A percentile compares a stretch with the other conserved stretches of the same genome.
Conservation (phyloP, 2,329 filamentous ascomycete genomes). For the Daldinia sp. region DNA sequence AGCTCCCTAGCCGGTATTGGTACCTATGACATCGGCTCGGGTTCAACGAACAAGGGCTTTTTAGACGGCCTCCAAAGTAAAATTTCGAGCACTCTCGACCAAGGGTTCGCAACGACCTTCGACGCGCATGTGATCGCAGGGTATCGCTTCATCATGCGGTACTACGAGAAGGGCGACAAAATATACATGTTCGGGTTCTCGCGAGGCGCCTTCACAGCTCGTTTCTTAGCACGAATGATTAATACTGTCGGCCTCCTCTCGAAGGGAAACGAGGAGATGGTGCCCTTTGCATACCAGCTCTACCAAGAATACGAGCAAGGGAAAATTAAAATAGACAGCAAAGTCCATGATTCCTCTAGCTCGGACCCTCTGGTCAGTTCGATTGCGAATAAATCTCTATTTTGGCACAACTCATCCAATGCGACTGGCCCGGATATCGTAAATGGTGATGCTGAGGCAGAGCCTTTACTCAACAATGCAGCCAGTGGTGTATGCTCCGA, state of each 20-base stretch:
- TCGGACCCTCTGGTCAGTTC: too few relatives aligned
- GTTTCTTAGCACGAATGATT: slow-evolving; percentile 65
- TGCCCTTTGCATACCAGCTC: slow-evolving; percentile 1
- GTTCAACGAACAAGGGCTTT: too few relatives aligned
- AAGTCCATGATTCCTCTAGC: slow-evolving; percentile 48
- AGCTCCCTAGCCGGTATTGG: slow-evolving; percentile 59
- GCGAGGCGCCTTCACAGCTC: slow-evolving; percentile 65
- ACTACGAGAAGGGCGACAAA: slow-evolving; percentile 62
- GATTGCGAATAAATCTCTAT: too few relatives aligned
- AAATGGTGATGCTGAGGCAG: too few relatives aligned
- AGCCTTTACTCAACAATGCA: too few relatives aligned
- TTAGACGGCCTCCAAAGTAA: slow-evolving; percentile 50
- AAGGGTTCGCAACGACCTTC: slow-evolving; percentile 61
- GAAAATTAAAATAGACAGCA: background rate
- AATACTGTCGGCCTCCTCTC: slow-evolving; percentile 61
- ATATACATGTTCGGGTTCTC: slow-evolving; percentile 69
- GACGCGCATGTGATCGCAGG: slow-evolving; percentile 65
- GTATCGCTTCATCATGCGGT: slow-evolving; percentile 67
- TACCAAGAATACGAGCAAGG: background rate
- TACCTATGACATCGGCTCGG: slow-evolving; percentile 57
- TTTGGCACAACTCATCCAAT: too few relatives aligned
- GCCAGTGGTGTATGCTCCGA: too few relatives aligned
- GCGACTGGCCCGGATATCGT: too few relatives aligned
- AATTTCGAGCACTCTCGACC: slow-evolving; percentile 48
- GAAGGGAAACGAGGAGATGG: slow-evolving; percentile 4